Evolutionary conservation across 768 basidiomycete genomes (phyloP).

Genomic region (Collybia nuda): DNA sequence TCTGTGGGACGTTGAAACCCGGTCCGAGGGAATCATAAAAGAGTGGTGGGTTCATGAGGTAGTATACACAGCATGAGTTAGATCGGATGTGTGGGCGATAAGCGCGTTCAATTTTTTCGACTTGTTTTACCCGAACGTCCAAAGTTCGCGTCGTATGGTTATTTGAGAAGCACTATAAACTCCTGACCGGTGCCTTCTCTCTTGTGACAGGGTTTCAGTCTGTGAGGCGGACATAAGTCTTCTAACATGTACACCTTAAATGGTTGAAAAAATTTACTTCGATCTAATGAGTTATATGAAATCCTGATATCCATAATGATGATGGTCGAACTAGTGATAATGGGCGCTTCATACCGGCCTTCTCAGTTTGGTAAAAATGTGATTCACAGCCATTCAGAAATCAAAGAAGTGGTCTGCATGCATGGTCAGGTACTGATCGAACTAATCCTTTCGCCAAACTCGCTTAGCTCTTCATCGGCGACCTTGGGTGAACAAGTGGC

Average conservation of each 20-base stretch:
- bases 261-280: conserved; percentile 17
- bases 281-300: conserved; percentile 20
- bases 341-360: conserved; percentile 31
- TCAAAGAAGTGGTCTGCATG: no score
- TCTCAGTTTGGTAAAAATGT: conserved; percentile 36
- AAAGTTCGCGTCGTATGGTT: conserved; percentile 12
- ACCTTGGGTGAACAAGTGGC: conserved; percentile 18
- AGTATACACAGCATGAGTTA: not conserved
- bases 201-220: conserved; percentile 15
- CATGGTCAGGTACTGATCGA: no score
- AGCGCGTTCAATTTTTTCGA: no score
- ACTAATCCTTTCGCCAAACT: conserved; percentile 18
- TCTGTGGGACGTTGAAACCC: conserved; percentile 19
- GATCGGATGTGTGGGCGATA: conserved; percentile 1
- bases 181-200: conserved; percentile 10
- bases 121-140: conserved; percentile 15
- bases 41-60: conserved; percentile 33
- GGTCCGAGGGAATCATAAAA: conserved; percentile 34
- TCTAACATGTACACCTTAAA: not conserved
- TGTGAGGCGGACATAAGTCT: not conserved
- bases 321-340: conserved; percentile 39
- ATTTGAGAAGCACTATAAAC: conserved; percentile 14
- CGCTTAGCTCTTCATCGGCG: conserved; percentile 13
- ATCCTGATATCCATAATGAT: conserved; percentile 25
- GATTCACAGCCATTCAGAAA: no score